Conservation (phyloP, 768 basidiomycete species). For the Lentinula guzmanii region DNA sequence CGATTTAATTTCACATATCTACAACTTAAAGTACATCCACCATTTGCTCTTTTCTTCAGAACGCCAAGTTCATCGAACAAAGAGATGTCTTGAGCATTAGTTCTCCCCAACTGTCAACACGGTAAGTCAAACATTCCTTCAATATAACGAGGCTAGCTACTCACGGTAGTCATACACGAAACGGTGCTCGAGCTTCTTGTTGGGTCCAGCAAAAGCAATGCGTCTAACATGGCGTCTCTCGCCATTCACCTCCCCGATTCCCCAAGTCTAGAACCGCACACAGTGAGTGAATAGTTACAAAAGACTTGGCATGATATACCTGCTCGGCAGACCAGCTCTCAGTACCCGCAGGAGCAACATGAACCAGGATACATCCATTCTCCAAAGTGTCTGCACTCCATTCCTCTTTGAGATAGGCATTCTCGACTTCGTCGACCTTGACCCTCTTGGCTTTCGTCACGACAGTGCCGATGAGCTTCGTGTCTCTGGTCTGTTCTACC, state of each 20-base stretch:
- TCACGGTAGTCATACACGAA: slow-evolving; percentile 12
- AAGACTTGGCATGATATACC: slow-evolving; percentile 3
- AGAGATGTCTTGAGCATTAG: too few species aligned
- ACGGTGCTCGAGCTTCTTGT: background rate
- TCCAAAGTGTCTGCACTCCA: slow-evolving; percentile 38
- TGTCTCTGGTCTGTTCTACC: slow-evolving; percentile 52
- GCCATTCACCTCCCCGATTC: slow-evolving; percentile 7
- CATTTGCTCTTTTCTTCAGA: too few species aligned
- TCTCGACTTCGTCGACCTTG: slow-evolving; percentile 38
- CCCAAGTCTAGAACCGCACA: slow-evolving; percentile 8
- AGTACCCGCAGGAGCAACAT: slow-evolving; percentile 28
- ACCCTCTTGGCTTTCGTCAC: slow-evolving; percentile 48
- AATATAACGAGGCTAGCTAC: background rate
- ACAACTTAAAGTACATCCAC: too few species aligned
- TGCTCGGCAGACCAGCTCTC: slow-evolving; percentile 33
- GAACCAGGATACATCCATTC: slow-evolving; percentile 29
- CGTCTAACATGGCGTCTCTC: slow-evolving; percentile 5
- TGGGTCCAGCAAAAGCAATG: background rate
- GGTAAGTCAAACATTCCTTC: too few species aligned
- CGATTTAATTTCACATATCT: too few species aligned
- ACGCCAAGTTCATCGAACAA: too few species aligned
- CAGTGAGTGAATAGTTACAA: background rate
- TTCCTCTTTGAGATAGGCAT: slow-evolving; percentile 33
- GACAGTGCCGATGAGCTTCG: slow-evolving; percentile 57
- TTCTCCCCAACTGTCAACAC: too few species aligned